Evolutionary conservation across 2,329 filamentous ascomycete genomes (phyloP).

Genomic region (Pseudocercospora macadamiae): DNA sequence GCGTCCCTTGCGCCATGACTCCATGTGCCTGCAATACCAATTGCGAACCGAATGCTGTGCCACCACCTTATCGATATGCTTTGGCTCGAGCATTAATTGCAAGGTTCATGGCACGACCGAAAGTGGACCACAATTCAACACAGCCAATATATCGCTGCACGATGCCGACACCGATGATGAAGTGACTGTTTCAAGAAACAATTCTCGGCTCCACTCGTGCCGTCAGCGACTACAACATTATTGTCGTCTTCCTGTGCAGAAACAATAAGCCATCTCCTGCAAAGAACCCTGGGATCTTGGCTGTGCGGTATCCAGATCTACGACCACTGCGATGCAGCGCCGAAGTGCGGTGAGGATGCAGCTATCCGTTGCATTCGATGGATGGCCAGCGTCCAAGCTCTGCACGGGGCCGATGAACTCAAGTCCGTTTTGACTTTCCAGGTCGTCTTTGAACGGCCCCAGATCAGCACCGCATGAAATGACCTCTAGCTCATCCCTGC

Average conservation of each 20-base stretch:
- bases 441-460: not conserved
- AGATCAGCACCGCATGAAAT: constrained; percentile 14
- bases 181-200: not conserved
- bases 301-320: not conserved
- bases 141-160: not conserved
- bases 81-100: constrained; percentile 10
- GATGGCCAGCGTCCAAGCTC: not conserved
- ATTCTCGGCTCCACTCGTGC: not conserved
- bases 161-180: not conserved
- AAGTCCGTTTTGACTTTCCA: constrained; percentile 7
- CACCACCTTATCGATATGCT: constrained; percentile 8
- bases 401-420: constrained; percentile 5
- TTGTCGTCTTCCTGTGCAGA: not conserved
- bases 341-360: not conserved
- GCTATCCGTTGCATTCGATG: too few species aligned
- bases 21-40: constrained; percentile 1
- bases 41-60: constrained; percentile 1
- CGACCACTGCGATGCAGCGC: not conserved
- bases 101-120: constrained; percentile 8
- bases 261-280: not conserved
- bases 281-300: not conserved
- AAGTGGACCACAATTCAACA: constrained; percentile 1
- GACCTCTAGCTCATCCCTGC: constrained; percentile 3
- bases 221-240: not conserved
- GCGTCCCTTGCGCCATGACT: constrained; percentile 5